phyloP scores from a whole-genome alignment of 2,329 filamentous ascomycete species.

The Diaporthe vexans region DNA sequence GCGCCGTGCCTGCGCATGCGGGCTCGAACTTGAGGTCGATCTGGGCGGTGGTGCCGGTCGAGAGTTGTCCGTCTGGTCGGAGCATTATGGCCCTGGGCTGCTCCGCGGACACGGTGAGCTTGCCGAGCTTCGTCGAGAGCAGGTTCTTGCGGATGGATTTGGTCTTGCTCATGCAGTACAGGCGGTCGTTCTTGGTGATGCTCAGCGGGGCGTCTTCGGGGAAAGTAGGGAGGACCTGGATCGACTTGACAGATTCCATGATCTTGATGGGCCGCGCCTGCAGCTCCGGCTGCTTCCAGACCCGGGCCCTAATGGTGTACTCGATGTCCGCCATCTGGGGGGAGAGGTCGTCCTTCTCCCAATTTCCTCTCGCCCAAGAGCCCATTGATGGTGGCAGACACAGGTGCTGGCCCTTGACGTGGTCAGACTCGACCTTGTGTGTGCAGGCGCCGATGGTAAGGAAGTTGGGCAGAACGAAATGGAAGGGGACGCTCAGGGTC shows the following conservation, averaged over 20 bases:
- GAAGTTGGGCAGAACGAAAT: slow-evolving; percentile 71
- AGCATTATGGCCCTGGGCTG: slow-evolving; percentile 66
- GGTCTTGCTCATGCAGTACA: slow-evolving; percentile 64
- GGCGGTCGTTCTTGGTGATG: slow-evolving; percentile 61
- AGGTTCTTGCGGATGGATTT: slow-evolving; percentile 69
- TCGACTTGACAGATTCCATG: slow-evolving; percentile 58
- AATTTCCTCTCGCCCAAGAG: slow-evolving; percentile 53
- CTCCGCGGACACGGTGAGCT: slow-evolving; percentile 59
- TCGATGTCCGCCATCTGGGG: slow-evolving; percentile 68
- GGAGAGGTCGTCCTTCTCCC: slow-evolving; percentile 68
- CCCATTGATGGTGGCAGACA: slow-evolving; percentile 66
- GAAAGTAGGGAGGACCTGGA: slow-evolving; percentile 67
- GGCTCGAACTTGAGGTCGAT: slow-evolving; percentile 65
- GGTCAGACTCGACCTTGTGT: slow-evolving; percentile 60
- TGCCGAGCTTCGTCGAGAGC: slow-evolving; percentile 65
- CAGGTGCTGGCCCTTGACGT: slow-evolving; percentile 66
- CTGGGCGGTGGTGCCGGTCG: slow-evolving; percentile 58
- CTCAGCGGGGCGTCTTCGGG: slow-evolving; percentile 66
- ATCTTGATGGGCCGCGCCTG: slow-evolving; percentile 49
- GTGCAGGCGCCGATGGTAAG: slow-evolving; percentile 70
- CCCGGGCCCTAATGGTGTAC: slow-evolving; percentile 65
- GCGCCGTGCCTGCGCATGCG: slow-evolving; percentile 55
- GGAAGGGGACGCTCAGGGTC: slow-evolving; percentile 67
- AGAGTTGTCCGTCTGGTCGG: slow-evolving; percentile 61
- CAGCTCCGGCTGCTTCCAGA: slow-evolving; percentile 52